Evolutionary conservation across 2,329 filamentous ascomycete genomes (phyloP).

Genomic region (Pseudopithomyces maydicus): DNA sequence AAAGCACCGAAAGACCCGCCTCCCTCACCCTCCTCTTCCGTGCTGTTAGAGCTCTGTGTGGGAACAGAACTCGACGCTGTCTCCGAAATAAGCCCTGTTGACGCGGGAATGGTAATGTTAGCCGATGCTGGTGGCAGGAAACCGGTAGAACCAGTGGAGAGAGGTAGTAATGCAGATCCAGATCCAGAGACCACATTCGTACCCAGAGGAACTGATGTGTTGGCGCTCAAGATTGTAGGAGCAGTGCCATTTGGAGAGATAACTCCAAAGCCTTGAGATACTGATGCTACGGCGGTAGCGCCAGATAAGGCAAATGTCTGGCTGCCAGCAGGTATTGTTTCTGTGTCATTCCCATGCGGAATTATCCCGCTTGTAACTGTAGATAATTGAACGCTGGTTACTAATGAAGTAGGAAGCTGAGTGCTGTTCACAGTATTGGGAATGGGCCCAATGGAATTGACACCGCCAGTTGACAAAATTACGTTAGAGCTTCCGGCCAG

Average conservation of each 20-base stretch:
- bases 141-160: background rate
- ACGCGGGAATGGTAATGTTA: background rate
- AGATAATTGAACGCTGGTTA: conserved; percentile 6
- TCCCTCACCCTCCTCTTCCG: background rate
- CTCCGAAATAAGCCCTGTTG: background rate
- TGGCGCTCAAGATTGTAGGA: background rate
- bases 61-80: conserved; percentile 1
- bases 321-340: conserved; percentile 3
- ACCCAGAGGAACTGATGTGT: background rate
- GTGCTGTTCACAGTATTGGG: conserved; percentile 1
- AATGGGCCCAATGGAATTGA: background rate
- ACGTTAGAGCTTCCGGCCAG: conserved; percentile 8
- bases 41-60: conserved; percentile 2
- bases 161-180: background rate
- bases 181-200: background rate
- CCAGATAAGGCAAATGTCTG: conserved; percentile 16
- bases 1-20: background rate
- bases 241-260: conserved; percentile 14
- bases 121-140: background rate
- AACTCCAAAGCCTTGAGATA: conserved; percentile 9
- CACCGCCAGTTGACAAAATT: conserved; percentile 12
- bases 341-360: background rate
- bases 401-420: background rate
- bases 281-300: conserved; percentile 13
- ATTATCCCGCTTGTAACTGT: conserved; percentile 1